Base-by-base conservation (phyloP, 306 rosid species). In the Vigna trinervia region DNA sequence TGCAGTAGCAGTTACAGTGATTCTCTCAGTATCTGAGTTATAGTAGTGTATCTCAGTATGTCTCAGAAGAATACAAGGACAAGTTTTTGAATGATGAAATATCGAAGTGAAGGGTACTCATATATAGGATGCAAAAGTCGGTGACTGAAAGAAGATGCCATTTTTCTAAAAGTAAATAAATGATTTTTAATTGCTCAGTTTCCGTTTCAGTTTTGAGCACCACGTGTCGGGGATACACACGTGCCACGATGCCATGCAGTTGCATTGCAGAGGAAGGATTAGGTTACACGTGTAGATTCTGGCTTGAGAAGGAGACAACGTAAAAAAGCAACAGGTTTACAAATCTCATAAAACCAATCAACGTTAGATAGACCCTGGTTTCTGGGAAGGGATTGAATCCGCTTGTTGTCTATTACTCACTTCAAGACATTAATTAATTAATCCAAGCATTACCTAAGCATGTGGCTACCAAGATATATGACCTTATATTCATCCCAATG, bases 71-170 rank as follows among this genome's bases (percentile, higher is more conserved):
- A 59, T 59, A 28, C 41, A 12, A 12, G 10, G 20, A 8, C 14
- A 63, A 34, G 65, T 2, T 32, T 34, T 51, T n/a, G 62, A 51
- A 11, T 10, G n/a, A 71, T 50, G 32, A 34, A 71, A 36, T 53
- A 45, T 45, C 12, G 51, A 10, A 71, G 38, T 5, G 14, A 38
- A 32, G 20, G 48, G 64, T 19, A 51, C 19, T 32, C 28, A 17
- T 19, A 34, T 71, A 69, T 12, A 22, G 73, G 54, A 67, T 45
- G 26, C 39, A 46, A 45, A 67, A 66, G 53, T 43, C 19, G 53
- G 71, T 41, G 9, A 39, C 50, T 62, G 17, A 17, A n/a, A 63
- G 10, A 34, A 62, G 19, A 39, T 19, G 51, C n/a, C 32, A 41
- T 20, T 66, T 38, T 39, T 11, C 1, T 8, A 12, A 20, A 4